Percentiles rank a stretch among this genome's conserved stretches.
Evolutionary conservation across 2,329 filamentous ascomycete genomes (phyloP).

Genomic region (Macrophomina phaseolina): DNA sequence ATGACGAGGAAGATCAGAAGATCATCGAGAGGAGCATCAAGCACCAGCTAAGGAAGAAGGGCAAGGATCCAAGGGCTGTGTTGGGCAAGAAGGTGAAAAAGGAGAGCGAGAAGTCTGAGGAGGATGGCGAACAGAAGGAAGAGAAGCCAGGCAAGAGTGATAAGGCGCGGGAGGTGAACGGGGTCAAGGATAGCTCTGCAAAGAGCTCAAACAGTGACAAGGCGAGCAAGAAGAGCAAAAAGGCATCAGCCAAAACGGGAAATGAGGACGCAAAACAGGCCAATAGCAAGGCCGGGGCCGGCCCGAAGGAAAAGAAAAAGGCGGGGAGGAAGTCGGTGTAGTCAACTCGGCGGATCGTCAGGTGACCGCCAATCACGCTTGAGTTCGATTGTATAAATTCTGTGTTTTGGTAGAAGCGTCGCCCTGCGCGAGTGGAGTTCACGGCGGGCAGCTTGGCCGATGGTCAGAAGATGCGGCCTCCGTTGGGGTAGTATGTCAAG

Average conservation of each 20-base stretch:
- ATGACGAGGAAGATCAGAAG: conserved; percentile 56
- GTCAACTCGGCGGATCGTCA: conserved; percentile 20
- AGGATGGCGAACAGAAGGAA: conserved; percentile 33
- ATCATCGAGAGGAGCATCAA: conserved; percentile 55
- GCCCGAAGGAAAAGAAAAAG: conserved; percentile 35
- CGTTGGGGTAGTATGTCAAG: conserved; percentile 4
- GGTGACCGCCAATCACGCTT: neutral
- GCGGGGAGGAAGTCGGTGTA: conserved; percentile 26
- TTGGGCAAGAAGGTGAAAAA: conserved; percentile 33
- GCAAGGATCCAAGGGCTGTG: conserved; percentile 52
- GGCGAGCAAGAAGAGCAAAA: conserved; percentile 26
- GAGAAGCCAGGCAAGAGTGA: conserved; percentile 31
- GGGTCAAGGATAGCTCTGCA: conserved; percentile 29
- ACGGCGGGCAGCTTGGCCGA: neutral
- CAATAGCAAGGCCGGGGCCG: conserved; percentile 29
- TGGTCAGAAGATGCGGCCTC: neutral
- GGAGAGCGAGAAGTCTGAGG: conserved; percentile 26
- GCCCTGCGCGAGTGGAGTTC: neutral
- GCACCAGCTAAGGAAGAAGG: conserved; percentile 52
- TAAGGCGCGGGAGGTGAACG: conserved; percentile 30
- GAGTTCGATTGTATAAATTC: conserved; percentile 13
- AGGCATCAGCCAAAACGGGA: conserved; percentile 28
- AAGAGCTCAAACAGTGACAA: conserved; percentile 31
- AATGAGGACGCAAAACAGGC: conserved; percentile 34
- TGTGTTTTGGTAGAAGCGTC: conserved; percentile 4